Evolutionary conservation across 257 asterid genomes (phyloP).

Genomic region (Solanum tacnaense): DNA sequence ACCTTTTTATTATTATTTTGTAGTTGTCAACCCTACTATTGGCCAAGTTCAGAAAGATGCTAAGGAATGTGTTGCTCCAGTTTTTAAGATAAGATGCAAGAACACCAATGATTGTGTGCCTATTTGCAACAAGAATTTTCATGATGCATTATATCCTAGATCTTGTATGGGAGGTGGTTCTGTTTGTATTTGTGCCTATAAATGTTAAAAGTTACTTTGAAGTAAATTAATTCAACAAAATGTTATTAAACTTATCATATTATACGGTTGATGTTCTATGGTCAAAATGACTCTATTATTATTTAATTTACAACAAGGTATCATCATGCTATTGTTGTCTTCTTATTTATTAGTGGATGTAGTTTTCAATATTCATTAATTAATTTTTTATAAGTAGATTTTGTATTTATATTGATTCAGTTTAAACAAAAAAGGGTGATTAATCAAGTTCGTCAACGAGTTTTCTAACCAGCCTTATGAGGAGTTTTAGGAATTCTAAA

Average conservation of each 20-base stretch:
- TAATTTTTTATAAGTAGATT: too few species aligned
- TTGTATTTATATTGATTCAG: not conserved
- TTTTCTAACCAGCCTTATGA: not conserved
- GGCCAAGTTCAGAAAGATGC: too few species aligned
- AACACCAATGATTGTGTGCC: not conserved
- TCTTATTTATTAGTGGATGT: not conserved
- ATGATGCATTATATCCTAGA: not conserved
- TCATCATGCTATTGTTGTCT: not conserved
- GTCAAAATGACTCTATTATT: not conserved
- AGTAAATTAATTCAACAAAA: not conserved
- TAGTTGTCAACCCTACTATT: not conserved
- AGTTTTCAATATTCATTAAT: not conserved
- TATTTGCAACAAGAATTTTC: not conserved
- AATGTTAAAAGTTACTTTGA: not conserved
- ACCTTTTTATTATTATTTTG: not conserved
- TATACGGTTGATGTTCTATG: not conserved
- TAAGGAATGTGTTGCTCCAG: not conserved
- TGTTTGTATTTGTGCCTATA: not conserved
- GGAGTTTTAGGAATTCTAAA: accelerated
- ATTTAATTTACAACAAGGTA: not conserved
- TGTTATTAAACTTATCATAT: not conserved
- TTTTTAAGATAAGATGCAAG: not conserved
- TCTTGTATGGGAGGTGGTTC: not conserved
- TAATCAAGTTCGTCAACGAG: not conserved
- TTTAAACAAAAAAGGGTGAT: not conserved